phyloP scores from a whole-genome alignment of 1,139 yeast genomes.

The Hemisphaericaspora xylanilytica region DNA sequence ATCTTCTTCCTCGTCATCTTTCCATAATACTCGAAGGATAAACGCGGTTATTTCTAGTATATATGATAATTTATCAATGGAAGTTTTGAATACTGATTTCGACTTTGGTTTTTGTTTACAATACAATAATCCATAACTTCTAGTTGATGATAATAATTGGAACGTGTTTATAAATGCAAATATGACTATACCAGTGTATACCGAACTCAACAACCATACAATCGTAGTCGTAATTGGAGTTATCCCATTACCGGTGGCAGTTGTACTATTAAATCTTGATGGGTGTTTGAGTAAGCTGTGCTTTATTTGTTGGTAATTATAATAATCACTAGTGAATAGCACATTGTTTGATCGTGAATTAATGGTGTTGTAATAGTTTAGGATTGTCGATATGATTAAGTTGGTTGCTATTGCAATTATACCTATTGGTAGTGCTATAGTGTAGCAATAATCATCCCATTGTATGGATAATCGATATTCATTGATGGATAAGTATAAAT shows the following conservation, averaged over 20 bases:
- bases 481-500: constrained; percentile 49
- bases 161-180: constrained; percentile 29
- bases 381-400: constrained; percentile 9
- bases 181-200: constrained; percentile 17
- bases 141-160: constrained; percentile 28
- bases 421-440: constrained; percentile 17
- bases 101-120: constrained; percentile 34
- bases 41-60: constrained; percentile 9
- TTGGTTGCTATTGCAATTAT: constrained; percentile 7
- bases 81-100: constrained; percentile 29
- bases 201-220: constrained; percentile 21
- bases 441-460: constrained; percentile 53
- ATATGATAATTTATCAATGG: constrained; percentile 10
- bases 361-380: constrained; percentile 14
- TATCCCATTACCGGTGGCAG: neutral
- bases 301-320: constrained; percentile 35
- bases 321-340: constrained; percentile 16
- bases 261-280: neutral
- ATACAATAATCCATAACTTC: constrained; percentile 42
- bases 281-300: constrained; percentile 7
- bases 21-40: constrained; percentile 10
- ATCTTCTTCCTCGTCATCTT: constrained; percentile 10
- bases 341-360: constrained; percentile 13
- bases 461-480: constrained; percentile 57
- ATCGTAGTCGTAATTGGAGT: constrained; percentile 11